These are phyloP conservation scores for Colletotrichum gloeosporioides DNA, from an alignment of 2,329 filamentous ascomycete species.

Conservation along the genomic window DNA sequence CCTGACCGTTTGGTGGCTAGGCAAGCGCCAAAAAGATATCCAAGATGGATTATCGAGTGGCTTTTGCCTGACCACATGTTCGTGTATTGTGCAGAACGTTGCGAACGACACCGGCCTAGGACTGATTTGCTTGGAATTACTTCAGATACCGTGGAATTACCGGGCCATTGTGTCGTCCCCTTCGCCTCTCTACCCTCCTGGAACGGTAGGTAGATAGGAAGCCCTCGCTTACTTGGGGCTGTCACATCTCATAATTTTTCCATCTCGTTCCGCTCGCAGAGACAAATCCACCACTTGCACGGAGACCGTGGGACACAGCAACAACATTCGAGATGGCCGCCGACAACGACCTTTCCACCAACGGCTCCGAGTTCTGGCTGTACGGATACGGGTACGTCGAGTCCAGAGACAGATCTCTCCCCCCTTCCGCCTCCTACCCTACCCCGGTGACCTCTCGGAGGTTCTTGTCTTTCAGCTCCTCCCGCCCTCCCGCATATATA, in stretches of 20 bases:
- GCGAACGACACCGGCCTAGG: neutral
- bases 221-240: neutral
- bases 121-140: neutral
- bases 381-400: conserved; percentile 88
- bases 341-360: conserved; percentile 33
- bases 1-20: neutral
- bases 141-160: neutral
- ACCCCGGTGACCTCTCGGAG: neutral
- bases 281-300: neutral
- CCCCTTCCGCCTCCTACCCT: neutral
- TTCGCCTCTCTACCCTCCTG: neutral
- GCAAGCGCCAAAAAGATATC: conserved; percentile 8
- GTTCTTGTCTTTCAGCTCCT: neutral
- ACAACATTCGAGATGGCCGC: conserved; percentile 40
- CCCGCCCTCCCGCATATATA: neutral
- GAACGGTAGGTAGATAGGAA: neutral
- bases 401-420: neutral
- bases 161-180: neutral
- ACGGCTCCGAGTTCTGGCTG: conserved; percentile 81
- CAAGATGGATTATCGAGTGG: neutral
- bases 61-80: neutral
- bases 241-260: neutral
- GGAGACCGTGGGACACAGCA: neutral
- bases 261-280: neutral
- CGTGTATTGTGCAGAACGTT: neutral